Evolutionary conservation across 805 yeast species (phyloP).

Genomic region (Metschnikowia chrysomelidarum): DNA sequence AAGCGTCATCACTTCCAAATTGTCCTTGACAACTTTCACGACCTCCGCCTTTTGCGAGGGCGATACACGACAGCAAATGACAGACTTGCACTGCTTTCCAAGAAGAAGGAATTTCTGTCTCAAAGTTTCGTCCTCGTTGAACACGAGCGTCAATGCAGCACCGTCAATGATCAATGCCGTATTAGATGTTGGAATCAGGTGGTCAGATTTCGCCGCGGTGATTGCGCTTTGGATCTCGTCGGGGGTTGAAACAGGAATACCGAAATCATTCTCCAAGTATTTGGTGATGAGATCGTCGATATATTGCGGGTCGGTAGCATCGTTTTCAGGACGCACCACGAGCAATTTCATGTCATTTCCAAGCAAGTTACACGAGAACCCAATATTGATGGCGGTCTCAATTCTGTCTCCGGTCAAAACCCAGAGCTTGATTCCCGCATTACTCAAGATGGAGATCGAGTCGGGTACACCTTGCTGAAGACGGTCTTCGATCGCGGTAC

Average conservation of each 20-base stretch:
- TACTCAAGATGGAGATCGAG: constrained; percentile 60
- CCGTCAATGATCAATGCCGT: constrained; percentile 79
- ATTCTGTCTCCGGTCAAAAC: constrained; percentile 80
- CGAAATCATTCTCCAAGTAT: constrained; percentile 49
- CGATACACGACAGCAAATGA: constrained; percentile 82
- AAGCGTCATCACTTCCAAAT: constrained; percentile 75
- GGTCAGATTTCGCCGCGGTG: constrained; percentile 51
- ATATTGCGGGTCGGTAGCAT: constrained; percentile 29
- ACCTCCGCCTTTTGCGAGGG: constrained; percentile 89
- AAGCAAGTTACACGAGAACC: constrained; percentile 72
- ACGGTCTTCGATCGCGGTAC: constrained; percentile 80
- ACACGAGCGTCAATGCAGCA: constrained; percentile 59
- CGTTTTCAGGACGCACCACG: constrained; percentile 52
- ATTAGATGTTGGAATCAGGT: constrained; percentile 65
- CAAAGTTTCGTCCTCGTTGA: constrained; percentile 37
- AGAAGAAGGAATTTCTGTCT: constrained; percentile 57
- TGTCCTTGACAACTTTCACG: constrained; percentile 71
- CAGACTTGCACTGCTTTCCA: constrained; percentile 80
- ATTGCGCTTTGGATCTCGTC: constrained; percentile 45
- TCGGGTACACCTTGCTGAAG: constrained; percentile 78
- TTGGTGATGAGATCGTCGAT: constrained; percentile 42
- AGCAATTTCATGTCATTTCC: constrained; percentile 67
- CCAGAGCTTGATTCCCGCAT: constrained; percentile 81
- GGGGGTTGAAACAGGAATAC: constrained; percentile 48
- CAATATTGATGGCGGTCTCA: constrained; percentile 82